Evolutionary conservation across 345 rosid species (phyloP).

Genomic region (Eutrema heterophyllum): DNA sequence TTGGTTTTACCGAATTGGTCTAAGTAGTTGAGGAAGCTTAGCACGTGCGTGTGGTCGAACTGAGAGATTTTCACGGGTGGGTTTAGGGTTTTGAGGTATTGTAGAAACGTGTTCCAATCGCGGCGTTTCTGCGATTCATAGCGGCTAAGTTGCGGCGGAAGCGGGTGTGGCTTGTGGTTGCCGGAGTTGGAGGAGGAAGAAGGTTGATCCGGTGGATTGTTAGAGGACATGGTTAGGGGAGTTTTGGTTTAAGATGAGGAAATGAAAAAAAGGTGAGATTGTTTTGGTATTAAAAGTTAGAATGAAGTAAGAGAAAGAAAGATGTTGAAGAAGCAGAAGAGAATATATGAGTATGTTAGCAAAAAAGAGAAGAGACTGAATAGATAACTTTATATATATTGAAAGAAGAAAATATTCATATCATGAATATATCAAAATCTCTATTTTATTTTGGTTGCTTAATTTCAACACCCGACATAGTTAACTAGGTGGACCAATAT

Average conservation of each 20-base stretch:
- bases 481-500: constrained; percentile 6
- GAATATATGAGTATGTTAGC: constrained; percentile 7
- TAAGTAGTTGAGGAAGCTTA: constrained; percentile 67
- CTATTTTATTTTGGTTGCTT: background rate
- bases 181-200: constrained; percentile 7
- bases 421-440: constrained; percentile 2
- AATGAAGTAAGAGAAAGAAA: constrained; percentile 6
- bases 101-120: constrained; percentile 88
- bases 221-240: constrained; percentile 22
- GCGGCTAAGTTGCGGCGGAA: constrained; percentile 50
- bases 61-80: constrained; percentile 54
- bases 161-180: constrained; percentile 18
- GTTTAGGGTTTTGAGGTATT: constrained; percentile 69
- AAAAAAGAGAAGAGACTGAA: background rate
- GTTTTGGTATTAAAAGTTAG: background rate
- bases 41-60: constrained; percentile 59
- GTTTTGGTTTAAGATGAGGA: background rate
- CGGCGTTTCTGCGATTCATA: constrained; percentile 80
- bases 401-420: background rate
- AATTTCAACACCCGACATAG: constrained; percentile 3
- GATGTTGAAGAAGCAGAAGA: background rate
- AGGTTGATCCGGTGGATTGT: constrained; percentile 32
- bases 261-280: background rate
- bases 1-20: constrained; percentile 87
- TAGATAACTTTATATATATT: background rate